Evolutionary conservation across 2,329 filamentous ascomycete genomes (phyloP), one percentile per base, ranked within the genome.

Genomic region (Exserohilum turcica): DNA sequence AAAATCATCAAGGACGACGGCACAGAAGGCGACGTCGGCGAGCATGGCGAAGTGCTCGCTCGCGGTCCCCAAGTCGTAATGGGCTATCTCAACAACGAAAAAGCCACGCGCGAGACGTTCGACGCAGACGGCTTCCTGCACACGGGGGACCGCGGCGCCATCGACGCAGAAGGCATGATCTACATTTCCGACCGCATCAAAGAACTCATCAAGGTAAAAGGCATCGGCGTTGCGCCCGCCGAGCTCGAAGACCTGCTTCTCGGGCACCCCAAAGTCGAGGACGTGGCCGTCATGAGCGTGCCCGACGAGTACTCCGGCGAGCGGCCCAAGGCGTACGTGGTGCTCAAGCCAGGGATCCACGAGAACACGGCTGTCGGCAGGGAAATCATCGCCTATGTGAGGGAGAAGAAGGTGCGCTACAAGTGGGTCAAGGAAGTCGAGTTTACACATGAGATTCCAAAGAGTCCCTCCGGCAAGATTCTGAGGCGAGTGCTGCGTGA

Each of bases 141-240:
- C 52, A 88, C 86, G 0, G 86, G 78, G 0, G 83, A 86, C 48
- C 78, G 82, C 36, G 86, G 84, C 2, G 67, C 74, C 6, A 79
- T 87, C 12, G 82, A 85, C 46, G 64, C 70, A 0, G 79, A 85
- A 52, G 84, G 82, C 0, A 76, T 85, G 57, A 74, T 88, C 8
- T 79, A 80, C 24, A 84, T 86, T 49, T 77, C 79, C 1, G 85
- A 88, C 62, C 78, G 85, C 0, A 83, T 88, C 67, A 89, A 88
- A 73, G 85, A 88, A 69, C 82, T 87, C 78, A 85, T 87, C 70
- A 88, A 88, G 66, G 84, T 87, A 8, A 86, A 87, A 57, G 85
- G 85, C 0, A 81, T 86, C 31, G 81, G 79, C 5, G 82, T 86
- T 6, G 82, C 85, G 6, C 85, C 86, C 0, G 85, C 85, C 0